Conservation (phyloP, 179 eudicot species). For the Drosera spatulata region DNA sequence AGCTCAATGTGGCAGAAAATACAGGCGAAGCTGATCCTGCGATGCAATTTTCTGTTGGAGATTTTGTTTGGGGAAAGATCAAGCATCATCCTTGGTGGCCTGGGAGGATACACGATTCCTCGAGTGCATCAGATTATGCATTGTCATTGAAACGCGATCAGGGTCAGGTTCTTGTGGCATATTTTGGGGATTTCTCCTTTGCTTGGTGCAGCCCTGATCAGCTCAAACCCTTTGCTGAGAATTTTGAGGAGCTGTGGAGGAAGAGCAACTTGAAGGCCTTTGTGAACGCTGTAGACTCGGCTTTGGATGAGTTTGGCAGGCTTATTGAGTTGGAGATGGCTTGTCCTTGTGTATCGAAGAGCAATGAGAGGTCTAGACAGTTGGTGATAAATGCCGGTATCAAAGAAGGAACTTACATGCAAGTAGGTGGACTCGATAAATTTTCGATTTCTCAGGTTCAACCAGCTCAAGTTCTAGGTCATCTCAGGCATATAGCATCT, state of each 20-base stretch:
- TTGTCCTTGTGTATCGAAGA: conserved; percentile 24
- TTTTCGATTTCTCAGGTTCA: conserved; percentile 18
- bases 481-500: conserved; percentile 20
- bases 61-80: conserved; percentile 74
- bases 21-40: conserved; percentile 11
- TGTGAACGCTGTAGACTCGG: conserved; percentile 37
- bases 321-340: conserved; percentile 30
- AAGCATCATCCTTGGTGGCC: conserved; percentile 87
- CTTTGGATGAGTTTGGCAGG: conserved; percentile 36
- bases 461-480: conserved; percentile 21
- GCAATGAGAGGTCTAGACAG: conserved; percentile 15
- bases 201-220: conserved; percentile 73
- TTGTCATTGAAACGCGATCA: conserved; percentile 21
- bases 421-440: conserved; percentile 20
- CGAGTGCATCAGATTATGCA: conserved; percentile 57
- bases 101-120: conserved; percentile 52
- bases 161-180: conserved; percentile 54
- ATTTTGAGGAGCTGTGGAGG: conserved; percentile 45
- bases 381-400: conserved; percentile 47
- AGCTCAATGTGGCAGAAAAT: conserved; percentile 5
- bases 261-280: conserved; percentile 43
- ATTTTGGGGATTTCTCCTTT: conserved; percentile 70
- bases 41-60: conserved; percentile 38
- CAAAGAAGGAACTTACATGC: conserved; percentile 39
- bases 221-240: conserved; percentile 46